Base-by-base conservation (phyloP, 1,284 basidiomycete genomes). In the Megacollybia platyphylla region DNA sequence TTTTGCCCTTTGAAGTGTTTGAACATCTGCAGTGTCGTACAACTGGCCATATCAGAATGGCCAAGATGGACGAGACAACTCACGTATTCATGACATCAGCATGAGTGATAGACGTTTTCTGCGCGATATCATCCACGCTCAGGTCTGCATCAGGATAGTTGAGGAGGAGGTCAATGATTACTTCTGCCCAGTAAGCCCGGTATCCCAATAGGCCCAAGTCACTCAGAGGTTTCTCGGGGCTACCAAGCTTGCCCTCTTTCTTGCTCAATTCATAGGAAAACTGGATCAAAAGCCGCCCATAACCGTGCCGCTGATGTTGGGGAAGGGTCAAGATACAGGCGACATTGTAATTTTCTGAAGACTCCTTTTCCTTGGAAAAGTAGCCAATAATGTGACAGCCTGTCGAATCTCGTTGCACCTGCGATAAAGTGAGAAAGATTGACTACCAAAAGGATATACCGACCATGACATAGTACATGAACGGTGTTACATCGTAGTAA, bases 301-400 rank as follows among this genome's bases (percentile, higher is more conserved):
- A 97, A 1, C 94, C 94, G 54, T 87, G 84, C 30, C 96, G 82
- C 61, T 99, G 96, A 59, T 97, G 87, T 60, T 98, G 96, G 5
- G 96, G 96, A 31, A 99, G 74, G 7, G 96, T 96, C 48, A 98
- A 68, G 63, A 99, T 97, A 71, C 96, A 99, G 0, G 96, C 94
- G 42, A 99, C 88, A 60, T 99, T 99, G 73, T 98, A 99, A 52
- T 83, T 90, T 56, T 98, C 94, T 10, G 94, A 87, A 5, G 81
- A 96, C 60, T 98, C 96, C 60, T 99, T 99, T 64, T 99, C 96
- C 58, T 98, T 98, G 28, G 92, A 97, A 61, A 99, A 99, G 66
- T 97, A 99, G 32, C 94, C 94, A 49, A 99, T 87, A 51, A 97
- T 66, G 59, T 98, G 96, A 57, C 88, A 91, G 13, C 96, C 96